Conservation (phyloP, 2,329 filamentous ascomycete genomes). For the Pyricularia grisea region DNA sequence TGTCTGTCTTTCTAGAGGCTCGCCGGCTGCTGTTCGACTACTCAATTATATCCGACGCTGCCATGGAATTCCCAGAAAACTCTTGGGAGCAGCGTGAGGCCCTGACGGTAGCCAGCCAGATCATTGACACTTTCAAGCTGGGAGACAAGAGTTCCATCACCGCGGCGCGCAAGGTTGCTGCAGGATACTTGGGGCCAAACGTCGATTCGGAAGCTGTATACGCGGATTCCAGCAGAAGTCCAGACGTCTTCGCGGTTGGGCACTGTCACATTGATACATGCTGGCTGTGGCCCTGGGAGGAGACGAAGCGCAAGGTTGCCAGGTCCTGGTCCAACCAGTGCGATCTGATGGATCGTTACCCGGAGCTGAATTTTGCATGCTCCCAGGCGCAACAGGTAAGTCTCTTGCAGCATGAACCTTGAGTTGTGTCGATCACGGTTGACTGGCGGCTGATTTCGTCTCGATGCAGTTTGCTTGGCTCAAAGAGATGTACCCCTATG, state of each 20-base stretch:
- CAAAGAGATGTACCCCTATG: constrained; percentile 52
- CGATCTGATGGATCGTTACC: constrained; percentile 58
- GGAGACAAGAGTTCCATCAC: constrained; percentile 46
- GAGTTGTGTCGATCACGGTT: background rate
- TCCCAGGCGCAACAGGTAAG: constrained; percentile 38
- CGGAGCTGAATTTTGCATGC: constrained; percentile 55
- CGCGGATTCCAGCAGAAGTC: constrained; percentile 31
- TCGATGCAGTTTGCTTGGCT: constrained; percentile 46
- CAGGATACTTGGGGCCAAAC: constrained; percentile 48
- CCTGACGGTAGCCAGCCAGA: constrained; percentile 49
- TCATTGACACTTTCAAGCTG: constrained; percentile 56
- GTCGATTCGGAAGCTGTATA: constrained; percentile 53
- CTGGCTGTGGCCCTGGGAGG: constrained; percentile 63
- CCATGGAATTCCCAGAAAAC: constrained; percentile 53
- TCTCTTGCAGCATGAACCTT: background rate
- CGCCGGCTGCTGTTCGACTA: constrained; percentile 54
- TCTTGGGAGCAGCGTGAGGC: constrained; percentile 56
- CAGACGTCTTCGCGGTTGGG: constrained; percentile 52
- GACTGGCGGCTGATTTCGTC: constrained; percentile 22
- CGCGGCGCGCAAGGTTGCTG: constrained; percentile 47
- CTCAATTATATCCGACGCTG: constrained; percentile 57
- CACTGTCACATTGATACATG: constrained; percentile 64
- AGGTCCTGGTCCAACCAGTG: constrained; percentile 56
- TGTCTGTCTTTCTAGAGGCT: constrained; percentile 52
- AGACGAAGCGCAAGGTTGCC: constrained; percentile 59